phyloP scores from a whole-genome alignment of 768 basidiomycete species.

The Sutorius australiensis region DNA sequence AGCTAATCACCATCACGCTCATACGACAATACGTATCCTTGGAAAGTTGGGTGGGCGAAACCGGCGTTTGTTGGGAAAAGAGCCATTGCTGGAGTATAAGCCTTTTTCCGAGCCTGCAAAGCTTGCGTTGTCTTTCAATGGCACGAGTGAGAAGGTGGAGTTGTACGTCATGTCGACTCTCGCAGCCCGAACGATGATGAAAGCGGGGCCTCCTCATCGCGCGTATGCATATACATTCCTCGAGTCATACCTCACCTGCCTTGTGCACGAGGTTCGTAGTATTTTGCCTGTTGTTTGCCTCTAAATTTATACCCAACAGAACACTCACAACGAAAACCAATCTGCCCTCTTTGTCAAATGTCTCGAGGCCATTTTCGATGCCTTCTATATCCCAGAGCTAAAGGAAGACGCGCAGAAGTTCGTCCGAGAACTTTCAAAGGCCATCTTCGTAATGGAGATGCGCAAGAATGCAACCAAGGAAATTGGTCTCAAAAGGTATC shows the following conservation, averaged over 20 bases:
- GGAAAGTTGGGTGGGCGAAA: slow-evolving; percentile 97
- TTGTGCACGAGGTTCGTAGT: slow-evolving; percentile 69
- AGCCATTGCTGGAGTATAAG: slow-evolving; percentile 70
- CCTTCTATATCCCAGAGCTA: slow-evolving; percentile 65
- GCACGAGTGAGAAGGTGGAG: slow-evolving; percentile 58
- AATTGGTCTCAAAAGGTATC: slow-evolving; percentile 46
- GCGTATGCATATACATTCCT: slow-evolving; percentile 63
- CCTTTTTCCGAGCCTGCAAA: slow-evolving; percentile 68
- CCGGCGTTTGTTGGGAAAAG: slow-evolving; percentile 76
- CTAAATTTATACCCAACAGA: slow-evolving; percentile 41
- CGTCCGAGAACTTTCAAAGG: slow-evolving; percentile 62
- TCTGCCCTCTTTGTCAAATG: slow-evolving; percentile 68
- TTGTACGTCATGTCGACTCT: slow-evolving; percentile 62
- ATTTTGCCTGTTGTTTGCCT: neutral
- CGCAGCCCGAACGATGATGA: slow-evolving; percentile 59
- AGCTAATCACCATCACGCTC: slow-evolving; percentile 82
- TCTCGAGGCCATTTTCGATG: slow-evolving; percentile 77
- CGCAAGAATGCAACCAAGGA: slow-evolving; percentile 55
- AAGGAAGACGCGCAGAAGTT: slow-evolving; percentile 66
- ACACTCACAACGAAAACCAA: slow-evolving; percentile 65
- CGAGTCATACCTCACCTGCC: slow-evolving; percentile 64
- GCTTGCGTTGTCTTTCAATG: slow-evolving; percentile 70
- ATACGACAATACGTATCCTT: slow-evolving; percentile 92
- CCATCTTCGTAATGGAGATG: slow-evolving; percentile 74
- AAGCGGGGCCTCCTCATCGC: slow-evolving; percentile 41